These are phyloP conservation scores for Xylaria sp. DNA, from an alignment of 2,329 filamentous ascomycete genomes.

Conservation along the genomic window DNA sequence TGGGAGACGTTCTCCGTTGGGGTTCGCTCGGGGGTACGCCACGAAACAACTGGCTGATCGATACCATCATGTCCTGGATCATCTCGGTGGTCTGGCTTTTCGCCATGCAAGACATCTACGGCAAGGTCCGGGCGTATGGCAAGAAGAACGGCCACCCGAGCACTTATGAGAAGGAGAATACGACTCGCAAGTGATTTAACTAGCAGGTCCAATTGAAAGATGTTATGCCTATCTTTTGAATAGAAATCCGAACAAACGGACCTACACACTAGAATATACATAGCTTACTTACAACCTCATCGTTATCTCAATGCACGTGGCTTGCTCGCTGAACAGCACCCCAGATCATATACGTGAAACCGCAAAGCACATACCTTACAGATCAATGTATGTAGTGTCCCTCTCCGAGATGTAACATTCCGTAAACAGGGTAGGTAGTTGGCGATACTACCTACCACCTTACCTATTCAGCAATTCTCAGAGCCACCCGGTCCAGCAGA, in stretches of 20 bases:
- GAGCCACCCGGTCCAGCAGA: no score
- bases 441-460: neutral
- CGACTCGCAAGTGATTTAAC: neutral
- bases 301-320: neutral
- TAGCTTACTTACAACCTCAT: neutral
- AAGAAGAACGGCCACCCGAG: conserved; percentile 55
- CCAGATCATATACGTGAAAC: neutral
- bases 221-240: neutral
- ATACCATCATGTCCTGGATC: conserved; percentile 52
- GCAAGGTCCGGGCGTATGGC: conserved; percentile 51
- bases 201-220: conserved; percentile 20
- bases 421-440: neutral
- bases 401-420: neutral
- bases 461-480: no score
- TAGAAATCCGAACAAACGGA: neutral
- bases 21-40: conserved; percentile 49
- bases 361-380: neutral
- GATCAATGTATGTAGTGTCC: neutral
- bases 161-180: conserved; percentile 38
- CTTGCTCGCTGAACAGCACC: neutral
- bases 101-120: conserved; percentile 50
- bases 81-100: conserved; percentile 54
- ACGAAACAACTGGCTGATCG: conserved; percentile 55
- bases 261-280: neutral
- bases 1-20: conserved; percentile 69